These are phyloP conservation scores for Kodamaea neixiangensis DNA, from an alignment of 805 yeast species.

Conservation along the genomic window DNA sequence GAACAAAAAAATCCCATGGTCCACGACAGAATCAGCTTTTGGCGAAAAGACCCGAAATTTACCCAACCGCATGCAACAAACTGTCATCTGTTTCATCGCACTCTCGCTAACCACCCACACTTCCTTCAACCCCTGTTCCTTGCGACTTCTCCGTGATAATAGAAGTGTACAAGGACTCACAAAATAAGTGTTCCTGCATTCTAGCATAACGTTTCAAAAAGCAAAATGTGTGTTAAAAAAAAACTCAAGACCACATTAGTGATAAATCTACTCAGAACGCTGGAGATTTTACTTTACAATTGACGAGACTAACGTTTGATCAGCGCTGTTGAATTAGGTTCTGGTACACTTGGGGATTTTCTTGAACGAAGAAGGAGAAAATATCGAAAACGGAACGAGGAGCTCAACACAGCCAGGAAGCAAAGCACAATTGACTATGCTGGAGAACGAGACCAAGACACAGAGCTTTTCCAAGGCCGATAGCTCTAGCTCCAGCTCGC, in stretches of 20 bases:
- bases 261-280: not conserved
- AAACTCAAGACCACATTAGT: not conserved
- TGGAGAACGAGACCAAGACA: constrained; percentile 2
- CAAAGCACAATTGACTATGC: not conserved
- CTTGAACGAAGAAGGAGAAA: not conserved
- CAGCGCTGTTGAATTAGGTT: not conserved
- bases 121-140: not conserved
- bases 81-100: not conserved
- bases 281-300: not conserved
- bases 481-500: not conserved
- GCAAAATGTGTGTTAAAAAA: constrained; percentile 2
- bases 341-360: not conserved
- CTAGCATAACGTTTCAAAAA: not conserved
- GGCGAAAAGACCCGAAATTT: not conserved
- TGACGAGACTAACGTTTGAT: not conserved
- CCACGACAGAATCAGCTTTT: not conserved
- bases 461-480: not conserved
- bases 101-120: not conserved
- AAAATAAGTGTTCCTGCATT: constrained; percentile 5
- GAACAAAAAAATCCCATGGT: not conserved
- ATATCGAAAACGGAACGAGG: not conserved
- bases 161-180: not conserved
- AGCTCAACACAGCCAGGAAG: not conserved
- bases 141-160: not conserved
- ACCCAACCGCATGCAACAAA: no score